Evolutionary conservation across 257 asterid genomes (phyloP).

Genomic region (Solanum virginianum): DNA sequence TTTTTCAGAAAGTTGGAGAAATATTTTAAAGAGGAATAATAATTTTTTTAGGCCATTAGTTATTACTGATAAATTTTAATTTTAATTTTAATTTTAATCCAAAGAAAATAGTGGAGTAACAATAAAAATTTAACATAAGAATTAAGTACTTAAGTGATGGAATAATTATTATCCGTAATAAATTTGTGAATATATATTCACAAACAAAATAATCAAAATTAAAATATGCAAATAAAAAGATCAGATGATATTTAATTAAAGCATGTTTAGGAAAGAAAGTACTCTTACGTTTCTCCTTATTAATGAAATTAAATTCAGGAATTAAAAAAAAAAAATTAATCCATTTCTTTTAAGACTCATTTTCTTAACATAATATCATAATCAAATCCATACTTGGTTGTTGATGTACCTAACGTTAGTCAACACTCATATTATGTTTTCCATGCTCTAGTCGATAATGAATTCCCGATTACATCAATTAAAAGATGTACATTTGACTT

Average conservation of each 20-base stretch:
- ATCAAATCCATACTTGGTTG: not conserved
- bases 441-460: not conserved
- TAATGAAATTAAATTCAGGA: not conserved
- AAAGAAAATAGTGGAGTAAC: not conserved
- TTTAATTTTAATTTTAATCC: not conserved
- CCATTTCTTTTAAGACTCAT: accelerated
- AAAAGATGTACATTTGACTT: not conserved
- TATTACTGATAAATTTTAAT: not conserved
- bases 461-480: not conserved
- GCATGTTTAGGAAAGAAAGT: not conserved
- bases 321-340: not conserved
- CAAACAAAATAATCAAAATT: too few relatives aligned
- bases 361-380: not conserved
- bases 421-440: not conserved
- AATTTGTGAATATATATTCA: not conserved
- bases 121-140: not conserved
- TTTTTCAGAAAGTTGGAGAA: not conserved
- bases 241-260: not conserved
- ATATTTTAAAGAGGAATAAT: not conserved
- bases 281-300: not conserved
- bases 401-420: not conserved
- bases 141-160: not conserved
- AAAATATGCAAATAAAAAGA: too few relatives aligned
- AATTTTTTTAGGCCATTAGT: not conserved
- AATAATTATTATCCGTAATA: not conserved